phyloP scores from a whole-genome alignment of 495 filamentous ascomycete species.

The Parachaetomium inaequale region DNA sequence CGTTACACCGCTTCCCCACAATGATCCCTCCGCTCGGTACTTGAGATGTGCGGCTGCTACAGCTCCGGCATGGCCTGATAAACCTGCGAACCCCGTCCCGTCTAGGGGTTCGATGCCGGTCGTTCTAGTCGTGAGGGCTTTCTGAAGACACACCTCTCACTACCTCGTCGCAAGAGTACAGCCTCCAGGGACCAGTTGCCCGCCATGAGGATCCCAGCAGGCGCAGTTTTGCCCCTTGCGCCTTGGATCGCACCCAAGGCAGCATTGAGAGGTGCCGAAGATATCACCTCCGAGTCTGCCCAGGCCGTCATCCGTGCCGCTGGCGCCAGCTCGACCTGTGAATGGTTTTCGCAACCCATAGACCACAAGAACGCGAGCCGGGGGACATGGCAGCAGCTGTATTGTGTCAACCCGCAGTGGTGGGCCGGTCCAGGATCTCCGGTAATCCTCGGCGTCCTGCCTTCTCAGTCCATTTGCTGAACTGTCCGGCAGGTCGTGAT shows the following conservation, averaged over 20 bases:
- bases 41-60: neutral
- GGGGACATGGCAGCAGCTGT: conserved; percentile 26
- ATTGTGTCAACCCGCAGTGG: conserved; percentile 25
- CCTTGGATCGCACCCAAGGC: conserved; percentile 22
- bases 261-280: conserved; percentile 10
- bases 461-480: neutral
- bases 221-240: conserved; percentile 19
- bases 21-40: conserved; percentile 20
- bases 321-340: conserved; percentile 14
- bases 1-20: conserved; percentile 17
- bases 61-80: neutral
- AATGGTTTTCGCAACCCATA: conserved; percentile 27
- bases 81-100: neutral
- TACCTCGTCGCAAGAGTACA: neutral
- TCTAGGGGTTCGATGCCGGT: no score
- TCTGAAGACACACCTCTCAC: neutral
- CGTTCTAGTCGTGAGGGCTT: neutral
- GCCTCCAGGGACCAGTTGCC: neutral
- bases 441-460: conserved; percentile 2
- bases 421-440: conserved; percentile 26
- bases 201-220: conserved; percentile 24
- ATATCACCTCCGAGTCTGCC: conserved; percentile 4
- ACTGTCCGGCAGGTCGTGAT: conserved; percentile 42
- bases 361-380: conserved; percentile 23
- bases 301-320: conserved; percentile 10